These are phyloP conservation scores for Fusarium abutilonis DNA, from an alignment of 2,329 filamentous ascomycete species.

Conservation along the genomic window DNA sequence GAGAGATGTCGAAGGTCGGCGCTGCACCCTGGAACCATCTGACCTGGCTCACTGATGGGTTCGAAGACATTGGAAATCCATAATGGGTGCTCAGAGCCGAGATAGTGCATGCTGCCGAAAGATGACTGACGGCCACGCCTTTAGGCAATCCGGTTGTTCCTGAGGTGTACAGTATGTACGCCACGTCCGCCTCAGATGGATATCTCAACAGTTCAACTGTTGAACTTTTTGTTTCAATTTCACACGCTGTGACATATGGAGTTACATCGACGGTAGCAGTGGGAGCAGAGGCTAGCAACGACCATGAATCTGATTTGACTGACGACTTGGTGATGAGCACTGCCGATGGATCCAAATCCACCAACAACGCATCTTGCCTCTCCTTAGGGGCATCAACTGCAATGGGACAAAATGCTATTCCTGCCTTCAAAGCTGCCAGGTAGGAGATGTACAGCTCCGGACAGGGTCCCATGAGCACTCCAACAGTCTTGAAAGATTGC, in stretches of 20 bases:
- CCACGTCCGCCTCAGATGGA: background rate
- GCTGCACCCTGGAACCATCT: constrained; percentile 28
- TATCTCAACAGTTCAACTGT: too few relatives aligned
- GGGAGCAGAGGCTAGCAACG: too few relatives aligned
- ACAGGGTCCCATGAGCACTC: constrained; percentile 6
- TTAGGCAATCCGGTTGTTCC: constrained; percentile 24
- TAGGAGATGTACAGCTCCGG: constrained; percentile 27
- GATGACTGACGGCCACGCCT: constrained; percentile 21
- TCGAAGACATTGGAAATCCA: background rate
- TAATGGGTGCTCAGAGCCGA: constrained; percentile 12
- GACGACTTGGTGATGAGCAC: background rate
- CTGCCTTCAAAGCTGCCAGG: constrained; percentile 11
- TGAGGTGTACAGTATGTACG: constrained; percentile 21
- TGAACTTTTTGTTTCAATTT: background rate
- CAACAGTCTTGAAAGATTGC: constrained; percentile 1
- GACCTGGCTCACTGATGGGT: background rate
- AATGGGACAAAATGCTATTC: constrained; percentile 19
- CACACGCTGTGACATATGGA: background rate
- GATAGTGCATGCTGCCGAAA: constrained; percentile 14
- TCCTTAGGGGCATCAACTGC: constrained; percentile 7
- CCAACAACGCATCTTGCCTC: constrained; percentile 6
- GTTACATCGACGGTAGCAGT: background rate
- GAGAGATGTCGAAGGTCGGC: constrained; percentile 22
- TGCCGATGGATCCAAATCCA: constrained; percentile 7
- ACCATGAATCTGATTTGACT: too few relatives aligned